Conservation (phyloP, 371 early-diverging fungal species). For the Lichtheimia corymbifera region DNA sequence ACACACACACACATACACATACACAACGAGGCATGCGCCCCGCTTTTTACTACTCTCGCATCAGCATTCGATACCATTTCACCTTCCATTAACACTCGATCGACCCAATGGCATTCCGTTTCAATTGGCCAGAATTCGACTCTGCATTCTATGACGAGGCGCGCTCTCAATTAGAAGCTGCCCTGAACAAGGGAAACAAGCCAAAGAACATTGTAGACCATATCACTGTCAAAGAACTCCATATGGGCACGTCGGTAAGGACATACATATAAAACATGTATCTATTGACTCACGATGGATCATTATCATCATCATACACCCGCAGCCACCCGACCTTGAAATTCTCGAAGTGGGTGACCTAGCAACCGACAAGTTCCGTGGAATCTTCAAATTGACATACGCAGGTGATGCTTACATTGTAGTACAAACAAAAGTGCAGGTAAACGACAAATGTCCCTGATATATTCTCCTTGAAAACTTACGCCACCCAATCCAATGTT, state of each 20-base stretch:
- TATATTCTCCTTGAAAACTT: not conserved
- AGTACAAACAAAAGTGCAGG: slow-evolving; percentile 94
- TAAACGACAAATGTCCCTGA: slow-evolving; percentile 23
- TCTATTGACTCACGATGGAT: not conserved
- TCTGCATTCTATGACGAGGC: slow-evolving; percentile 83
- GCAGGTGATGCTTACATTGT: slow-evolving; percentile 92
- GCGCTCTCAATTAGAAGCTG: slow-evolving; percentile 80
- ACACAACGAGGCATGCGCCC: too few species aligned
- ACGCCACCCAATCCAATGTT: slow-evolving; percentile 9
- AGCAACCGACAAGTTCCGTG: slow-evolving; percentile 87
- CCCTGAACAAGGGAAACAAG: slow-evolving; percentile 90
- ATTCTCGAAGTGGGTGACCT: slow-evolving; percentile 96
- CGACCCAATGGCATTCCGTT: slow-evolving; percentile 85
- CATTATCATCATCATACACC: not conserved
- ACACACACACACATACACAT: too few species aligned
- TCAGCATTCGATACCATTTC: too few species aligned
- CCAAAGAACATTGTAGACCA: slow-evolving; percentile 90
- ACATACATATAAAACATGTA: not conserved
- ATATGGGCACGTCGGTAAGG: slow-evolving; percentile 90
- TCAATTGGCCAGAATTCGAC: slow-evolving; percentile 94
- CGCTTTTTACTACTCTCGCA: too few species aligned
- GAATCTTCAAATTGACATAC: slow-evolving; percentile 93
- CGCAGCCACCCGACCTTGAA: slow-evolving; percentile 92
- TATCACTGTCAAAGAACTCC: slow-evolving; percentile 87
- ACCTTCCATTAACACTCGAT: not conserved